Evolutionary conservation across 345 rosid genomes (phyloP), one percentile per base, ranked within the genome.

Genomic region (Eucalyptus fibrosa): DNA sequence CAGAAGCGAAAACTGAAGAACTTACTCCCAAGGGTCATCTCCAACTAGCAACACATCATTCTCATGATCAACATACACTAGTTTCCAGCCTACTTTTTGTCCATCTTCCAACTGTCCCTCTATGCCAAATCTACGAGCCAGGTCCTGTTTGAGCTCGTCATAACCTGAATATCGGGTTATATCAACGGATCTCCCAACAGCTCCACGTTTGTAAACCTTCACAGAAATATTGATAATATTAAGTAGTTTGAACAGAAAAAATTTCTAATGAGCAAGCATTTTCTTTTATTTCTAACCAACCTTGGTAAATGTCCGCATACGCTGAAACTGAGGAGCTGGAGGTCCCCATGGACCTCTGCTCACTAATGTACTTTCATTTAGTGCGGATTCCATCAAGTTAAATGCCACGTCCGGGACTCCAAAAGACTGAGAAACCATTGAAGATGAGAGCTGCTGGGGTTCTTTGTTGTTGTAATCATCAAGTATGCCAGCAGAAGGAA

Each of bases 1-100:
- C 83, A 21, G 47, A 40, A 44, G 30, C 10, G 83, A 40, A 81
- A n/a, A 32, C 51, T 32, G 50, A 89, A 72, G 59, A 44, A 86
- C 97, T 94, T 93, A 95, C 98, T 95, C 96, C 98, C 98, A 96
- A 45, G 98, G 97, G 89, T 96, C 98, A 89, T 96, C 98, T 86
- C 98, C 98, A 13, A 96, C 97, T 51, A 96, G 94, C 86, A 95
- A 91, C 55, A 95, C 96, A 91, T 96, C 98, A 82, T 92, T 93
- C 91, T 96, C 97, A 18, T 93, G 98, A 94, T 96, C 98, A 86
- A 93, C 94, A 53, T 96, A 96, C 86, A 96, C 97, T 87, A 96
- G 96, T 88, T 96, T 96, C 98, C 97, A 96, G 69, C 96, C 98
- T 59, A 93, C 83, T 90, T 96, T 96, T 77, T 92, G 94, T 26